These are phyloP conservation scores for California macrophylla DNA, from an alignment of 441 rosid species.

Conservation along the genomic window DNA sequence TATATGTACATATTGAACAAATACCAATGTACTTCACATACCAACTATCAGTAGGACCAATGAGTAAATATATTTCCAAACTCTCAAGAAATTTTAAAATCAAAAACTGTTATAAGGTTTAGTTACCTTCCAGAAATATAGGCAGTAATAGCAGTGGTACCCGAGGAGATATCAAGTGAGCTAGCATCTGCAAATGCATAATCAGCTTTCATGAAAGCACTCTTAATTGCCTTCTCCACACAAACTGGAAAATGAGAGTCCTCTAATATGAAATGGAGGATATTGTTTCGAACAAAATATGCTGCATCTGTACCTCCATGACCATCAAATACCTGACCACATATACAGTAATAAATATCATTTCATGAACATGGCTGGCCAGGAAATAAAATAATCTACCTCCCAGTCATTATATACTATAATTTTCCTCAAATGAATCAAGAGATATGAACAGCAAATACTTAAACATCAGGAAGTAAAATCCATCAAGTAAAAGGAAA, in stretches of 20 bases:
- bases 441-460: background rate
- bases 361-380: slow-evolving; percentile 3
- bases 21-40: background rate
- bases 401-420: background rate
- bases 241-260: slow-evolving; percentile 46
- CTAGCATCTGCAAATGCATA: slow-evolving; percentile 41
- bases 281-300: slow-evolving; percentile 33
- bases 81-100: background rate
- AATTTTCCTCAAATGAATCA: background rate
- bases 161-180: slow-evolving; percentile 40
- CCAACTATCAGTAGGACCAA: background rate
- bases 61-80: background rate
- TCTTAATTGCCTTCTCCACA: slow-evolving; percentile 31
- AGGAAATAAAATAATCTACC: background rate
- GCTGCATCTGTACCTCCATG: slow-evolving; percentile 74
- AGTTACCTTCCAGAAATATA: slow-evolving; percentile 45
- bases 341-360: slow-evolving; percentile 19
- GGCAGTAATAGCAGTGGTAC: slow-evolving; percentile 48
- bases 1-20: background rate
- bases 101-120: background rate
- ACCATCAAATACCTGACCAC: slow-evolving; percentile 33
- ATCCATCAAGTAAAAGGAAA: background rate
- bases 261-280: slow-evolving; percentile 39
- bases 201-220: slow-evolving; percentile 44
- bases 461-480: background rate